Evolutionary conservation across 805 yeast genomes (phyloP).

Genomic region (Suhomyces sp.): DNA sequence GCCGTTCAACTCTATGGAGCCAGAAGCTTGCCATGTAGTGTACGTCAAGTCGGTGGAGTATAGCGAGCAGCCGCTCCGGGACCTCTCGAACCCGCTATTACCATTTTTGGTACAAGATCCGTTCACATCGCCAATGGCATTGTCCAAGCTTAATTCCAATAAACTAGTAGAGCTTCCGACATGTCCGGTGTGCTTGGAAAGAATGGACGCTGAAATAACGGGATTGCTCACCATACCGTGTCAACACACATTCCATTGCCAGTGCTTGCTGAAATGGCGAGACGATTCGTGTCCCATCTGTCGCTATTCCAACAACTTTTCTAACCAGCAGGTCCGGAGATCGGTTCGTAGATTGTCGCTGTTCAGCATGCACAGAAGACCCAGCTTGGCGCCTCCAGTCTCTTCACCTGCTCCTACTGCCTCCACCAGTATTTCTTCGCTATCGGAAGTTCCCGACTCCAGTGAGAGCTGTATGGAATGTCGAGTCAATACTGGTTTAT

Average conservation of each 20-base stretch:
- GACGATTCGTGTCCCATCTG: conserved; percentile 92
- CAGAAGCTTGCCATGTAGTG: conserved; percentile 78
- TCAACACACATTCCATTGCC: conserved; percentile 91
- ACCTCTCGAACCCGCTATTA: conserved; percentile 30
- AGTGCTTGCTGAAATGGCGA: conserved; percentile 82
- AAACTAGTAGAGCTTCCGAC: conserved; percentile 67
- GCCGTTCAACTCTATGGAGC: conserved; percentile 81
- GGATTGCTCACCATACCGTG: conserved; percentile 88
- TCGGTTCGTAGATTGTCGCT: conserved; percentile 34
- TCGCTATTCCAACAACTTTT: conserved; percentile 58
- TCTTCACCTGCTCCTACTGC: not conserved
- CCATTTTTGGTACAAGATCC: conserved; percentile 76
- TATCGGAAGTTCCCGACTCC: not conserved
- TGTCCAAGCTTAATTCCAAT: conserved; percentile 8
- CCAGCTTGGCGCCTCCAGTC: not conserved
- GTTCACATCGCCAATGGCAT: conserved; percentile 43
- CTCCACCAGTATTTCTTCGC: not conserved
- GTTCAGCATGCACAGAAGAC: conserved; percentile 13
- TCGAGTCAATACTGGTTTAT: conserved; percentile 56
- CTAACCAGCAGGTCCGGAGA: conserved; percentile 32
- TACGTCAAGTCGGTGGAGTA: conserved; percentile 55
- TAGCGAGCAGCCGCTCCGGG: conserved; percentile 39
- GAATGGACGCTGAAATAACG: conserved; percentile 76
- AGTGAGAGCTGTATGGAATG: conserved; percentile 53
- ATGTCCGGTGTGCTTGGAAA: conserved; percentile 88